phyloP scores from a whole-genome alignment of 805 yeast genomes.

The Barnettozyma vustinii region DNA sequence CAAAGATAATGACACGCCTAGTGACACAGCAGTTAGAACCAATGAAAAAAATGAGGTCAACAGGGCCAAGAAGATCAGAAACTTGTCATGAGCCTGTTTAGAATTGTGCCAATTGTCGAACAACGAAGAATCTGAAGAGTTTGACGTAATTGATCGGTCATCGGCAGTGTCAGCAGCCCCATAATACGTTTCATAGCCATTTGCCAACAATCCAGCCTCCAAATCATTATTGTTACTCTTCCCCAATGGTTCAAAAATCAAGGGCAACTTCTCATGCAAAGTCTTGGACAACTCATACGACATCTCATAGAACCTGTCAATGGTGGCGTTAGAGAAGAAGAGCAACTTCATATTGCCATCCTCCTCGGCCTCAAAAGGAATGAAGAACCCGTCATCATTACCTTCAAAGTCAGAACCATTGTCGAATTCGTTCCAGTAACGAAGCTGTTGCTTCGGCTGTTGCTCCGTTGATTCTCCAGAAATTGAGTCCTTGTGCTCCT shows the following conservation, averaged over 20 bases:
- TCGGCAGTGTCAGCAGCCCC: constrained; percentile 8
- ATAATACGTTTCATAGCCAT: background rate
- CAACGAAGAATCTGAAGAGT: constrained; percentile 3
- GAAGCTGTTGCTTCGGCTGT: constrained; percentile 18
- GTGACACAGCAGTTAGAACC: constrained; percentile 37
- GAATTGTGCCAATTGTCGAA: constrained; percentile 1
- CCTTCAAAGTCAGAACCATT: constrained; percentile 50
- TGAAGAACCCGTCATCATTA: constrained; percentile 32
- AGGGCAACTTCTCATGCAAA: constrained; percentile 16
- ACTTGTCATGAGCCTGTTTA: constrained; percentile 33
- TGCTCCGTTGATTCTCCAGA: constrained; percentile 13
- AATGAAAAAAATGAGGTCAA: constrained; percentile 35
- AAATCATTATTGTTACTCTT: background rate
- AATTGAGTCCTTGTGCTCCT: constrained; percentile 5
- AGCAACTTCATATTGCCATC: constrained; percentile 9
- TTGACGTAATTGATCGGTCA: constrained; percentile 12
- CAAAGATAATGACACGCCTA: constrained; percentile 36
- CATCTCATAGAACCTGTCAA: constrained; percentile 27
- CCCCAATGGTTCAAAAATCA: constrained; percentile 13
- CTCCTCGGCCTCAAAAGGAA: constrained; percentile 28
- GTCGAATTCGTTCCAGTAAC: constrained; percentile 70
- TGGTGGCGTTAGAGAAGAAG: constrained; percentile 17
- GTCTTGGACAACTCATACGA: constrained; percentile 11
- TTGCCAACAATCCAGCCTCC: background rate
- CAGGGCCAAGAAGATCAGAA: constrained; percentile 40